Evolutionary conservation across 2,329 filamentous ascomycete genomes (phyloP), one percentile per base, ranked within the genome.

Genomic region (Aspergillus quadrilineatus): DNA sequence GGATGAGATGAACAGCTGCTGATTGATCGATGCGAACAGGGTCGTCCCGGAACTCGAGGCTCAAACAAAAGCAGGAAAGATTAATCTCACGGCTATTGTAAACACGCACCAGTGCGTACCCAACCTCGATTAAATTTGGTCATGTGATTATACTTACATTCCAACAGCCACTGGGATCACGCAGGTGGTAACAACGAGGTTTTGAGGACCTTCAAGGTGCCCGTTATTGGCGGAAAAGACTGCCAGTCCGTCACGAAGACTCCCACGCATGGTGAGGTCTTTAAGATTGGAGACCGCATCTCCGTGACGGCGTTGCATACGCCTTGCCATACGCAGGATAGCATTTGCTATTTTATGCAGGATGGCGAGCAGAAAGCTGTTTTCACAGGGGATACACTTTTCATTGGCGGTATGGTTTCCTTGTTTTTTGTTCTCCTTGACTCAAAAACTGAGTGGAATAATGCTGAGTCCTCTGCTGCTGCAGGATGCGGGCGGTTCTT

Each of bases 281-380:
- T 97, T 80, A 88, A 85, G 61, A 85, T 99, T 60, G 94, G 94
- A 55, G 80, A 85, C 41, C 82, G 83, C 64, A 94, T 99, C 73
- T 82, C 83, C 12, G 88, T 97, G 56, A 93, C 85, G 70, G 89
- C 90, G 26, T 79, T 97, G n/a, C 89, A 97, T 76, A 99, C 94
- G 10, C 94, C 94, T 1, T 99, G 94, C 74, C 94, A 99, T 73
- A 99, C 94, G 1, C 92, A 97, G 77, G 94, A 99, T 77, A 97
- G 92, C 74, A 96, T 99, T 71, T 99, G 94, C 80, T 99, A 87
- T 79, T 90, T 87, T 65, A 86, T 94, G 79, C 85, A 96, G 75
- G 93, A 99, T 68, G 87, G 85, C 8, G 64, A 74, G 10, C 47
- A 89, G 48, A 87, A 84, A 66, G 92, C 83, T 6, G 91, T 99